A percentile compares a stretch with the other conserved stretches of the same genome.
These are phyloP conservation scores for Fusarium succisae DNA, from an alignment of 2,329 filamentous ascomycete genomes.

Conservation along the genomic window DNA sequence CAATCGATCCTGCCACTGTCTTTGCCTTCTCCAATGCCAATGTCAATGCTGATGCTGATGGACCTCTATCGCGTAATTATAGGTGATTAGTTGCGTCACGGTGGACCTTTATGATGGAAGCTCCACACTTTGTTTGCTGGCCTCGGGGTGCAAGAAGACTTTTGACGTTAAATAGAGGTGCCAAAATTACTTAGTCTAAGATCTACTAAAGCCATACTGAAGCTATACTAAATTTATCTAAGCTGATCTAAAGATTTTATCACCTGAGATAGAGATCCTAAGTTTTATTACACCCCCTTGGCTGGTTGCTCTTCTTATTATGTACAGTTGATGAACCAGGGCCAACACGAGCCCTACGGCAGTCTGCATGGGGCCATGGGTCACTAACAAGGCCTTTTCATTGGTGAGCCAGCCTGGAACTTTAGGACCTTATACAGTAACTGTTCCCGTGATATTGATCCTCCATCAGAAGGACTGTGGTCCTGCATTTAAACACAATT, in stretches of 20 bases:
- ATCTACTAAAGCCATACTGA: too few species aligned
- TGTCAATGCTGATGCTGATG: neutral
- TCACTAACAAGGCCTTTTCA: neutral
- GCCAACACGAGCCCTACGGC: constrained; percentile 10
- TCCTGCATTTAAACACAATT: neutral
- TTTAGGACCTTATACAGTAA: neutral
- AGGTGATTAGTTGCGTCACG: constrained; percentile 31
- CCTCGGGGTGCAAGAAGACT: too few species aligned
- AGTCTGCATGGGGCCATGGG: neutral
- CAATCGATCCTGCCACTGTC: neutral
- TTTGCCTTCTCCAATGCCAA: neutral
- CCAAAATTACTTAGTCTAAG: too few species aligned
- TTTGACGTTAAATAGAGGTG: too few species aligned
- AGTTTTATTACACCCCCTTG: too few species aligned
- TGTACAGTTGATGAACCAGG: neutral
- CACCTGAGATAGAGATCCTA: too few species aligned
- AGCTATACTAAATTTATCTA: too few species aligned
- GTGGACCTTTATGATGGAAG: constrained; percentile 2
- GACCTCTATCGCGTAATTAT: constrained; percentile 30
- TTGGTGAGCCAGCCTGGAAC: constrained; percentile 5
- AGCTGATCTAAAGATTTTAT: too few species aligned
- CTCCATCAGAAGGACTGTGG: neutral
- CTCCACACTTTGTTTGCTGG: constrained; percentile 14
- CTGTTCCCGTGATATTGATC: neutral
- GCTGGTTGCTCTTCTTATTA: neutral